phyloP scores from a whole-genome alignment of 768 basidiomycete species.

The Panaeolus papilionaceus region DNA sequence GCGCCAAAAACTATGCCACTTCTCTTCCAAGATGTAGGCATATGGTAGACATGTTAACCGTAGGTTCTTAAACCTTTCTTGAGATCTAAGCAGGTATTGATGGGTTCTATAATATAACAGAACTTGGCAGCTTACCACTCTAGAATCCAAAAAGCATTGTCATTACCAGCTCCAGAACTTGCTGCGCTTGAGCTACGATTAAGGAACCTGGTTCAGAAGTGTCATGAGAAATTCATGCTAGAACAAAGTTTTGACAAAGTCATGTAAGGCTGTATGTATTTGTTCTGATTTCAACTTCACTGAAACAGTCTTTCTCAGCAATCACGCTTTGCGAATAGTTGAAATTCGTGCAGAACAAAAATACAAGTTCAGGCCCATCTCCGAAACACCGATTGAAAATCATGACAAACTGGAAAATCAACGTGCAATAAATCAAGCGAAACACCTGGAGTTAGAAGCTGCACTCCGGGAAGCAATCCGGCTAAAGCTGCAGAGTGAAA shows the following conservation, averaged over 20 bases:
- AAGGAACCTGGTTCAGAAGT: neutral
- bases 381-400: neutral
- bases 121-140: neutral
- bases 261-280: neutral
- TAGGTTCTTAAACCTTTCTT: neutral
- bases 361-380: constrained; percentile 1
- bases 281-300: neutral
- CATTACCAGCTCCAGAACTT: neutral
- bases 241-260: neutral
- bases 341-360: neutral
- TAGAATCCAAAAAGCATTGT: constrained; percentile 1
- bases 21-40: neutral
- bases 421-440: constrained; percentile 1
- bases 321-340: neutral
- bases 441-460: constrained; percentile 1
- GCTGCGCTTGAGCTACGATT: neutral
- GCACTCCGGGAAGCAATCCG: constrained; percentile 1
- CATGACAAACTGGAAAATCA: neutral
- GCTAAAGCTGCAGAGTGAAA: constrained; percentile 5
- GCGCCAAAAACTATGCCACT: neutral
- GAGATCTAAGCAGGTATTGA: neutral
- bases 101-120: neutral
- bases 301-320: neutral
- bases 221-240: neutral
- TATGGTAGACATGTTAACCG: neutral